These are phyloP conservation scores for Carex kokanica DNA, from an alignment of 176 grass and related monocot species.

Conservation along the genomic window DNA sequence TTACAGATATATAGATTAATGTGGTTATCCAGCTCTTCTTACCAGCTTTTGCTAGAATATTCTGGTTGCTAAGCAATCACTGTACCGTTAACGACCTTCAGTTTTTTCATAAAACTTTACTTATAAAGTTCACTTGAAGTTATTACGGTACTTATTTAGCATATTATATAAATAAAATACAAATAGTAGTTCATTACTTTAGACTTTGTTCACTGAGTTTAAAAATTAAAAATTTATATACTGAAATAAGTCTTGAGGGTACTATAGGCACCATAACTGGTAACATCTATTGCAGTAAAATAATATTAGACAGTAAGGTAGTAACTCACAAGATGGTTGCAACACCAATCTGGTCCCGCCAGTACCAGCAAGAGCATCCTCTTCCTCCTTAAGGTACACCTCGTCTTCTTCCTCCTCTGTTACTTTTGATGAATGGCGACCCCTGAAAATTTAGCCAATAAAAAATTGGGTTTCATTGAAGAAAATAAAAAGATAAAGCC, in stretches of 20 bases:
- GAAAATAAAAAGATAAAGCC: neutral
- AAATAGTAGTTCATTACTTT: neutral
- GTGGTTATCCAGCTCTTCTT: neutral
- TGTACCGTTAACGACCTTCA: neutral
- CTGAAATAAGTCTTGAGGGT: neutral
- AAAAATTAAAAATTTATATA: neutral
- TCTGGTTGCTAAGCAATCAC: neutral
- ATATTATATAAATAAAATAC: neutral
- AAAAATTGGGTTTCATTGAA: neutral
- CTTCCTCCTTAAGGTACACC: conserved; percentile 79
- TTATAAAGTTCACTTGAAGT: neutral
- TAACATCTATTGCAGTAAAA: neutral
- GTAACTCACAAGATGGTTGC: conserved; percentile 64
- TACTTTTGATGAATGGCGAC: conserved; percentile 69
- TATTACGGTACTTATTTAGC: neutral
- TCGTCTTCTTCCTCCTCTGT: conserved; percentile 85
- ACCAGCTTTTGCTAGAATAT: neutral
- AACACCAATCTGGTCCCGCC: conserved; percentile 58
- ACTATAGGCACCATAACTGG: neutral
- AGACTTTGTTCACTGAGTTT: neutral
- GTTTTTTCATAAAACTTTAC: neutral
- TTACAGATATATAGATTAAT: neutral
- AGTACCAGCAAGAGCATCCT: conserved; percentile 51
- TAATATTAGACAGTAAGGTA: neutral
- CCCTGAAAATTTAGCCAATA: conserved; percentile 36